Conservation (phyloP, 2,329 filamentous ascomycete species). For the Beauveria brongniartii region DNA sequence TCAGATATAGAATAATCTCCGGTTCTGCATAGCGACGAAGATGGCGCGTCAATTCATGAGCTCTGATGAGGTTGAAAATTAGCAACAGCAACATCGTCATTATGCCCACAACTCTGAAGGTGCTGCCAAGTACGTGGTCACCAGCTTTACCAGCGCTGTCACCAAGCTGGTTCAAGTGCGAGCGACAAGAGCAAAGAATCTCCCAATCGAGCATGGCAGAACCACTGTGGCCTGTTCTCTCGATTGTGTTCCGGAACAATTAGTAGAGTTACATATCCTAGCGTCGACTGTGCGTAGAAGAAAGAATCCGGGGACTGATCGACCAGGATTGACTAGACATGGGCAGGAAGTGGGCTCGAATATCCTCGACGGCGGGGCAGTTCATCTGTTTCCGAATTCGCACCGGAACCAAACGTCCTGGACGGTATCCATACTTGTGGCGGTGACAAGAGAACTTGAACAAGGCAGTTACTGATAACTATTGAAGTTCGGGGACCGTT, state of each 20-base stretch:
- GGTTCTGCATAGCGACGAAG: too few relatives aligned
- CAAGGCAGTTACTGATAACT: not conserved
- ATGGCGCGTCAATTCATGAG: too few relatives aligned
- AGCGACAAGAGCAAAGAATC: not conserved
- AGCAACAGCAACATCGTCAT: not conserved
- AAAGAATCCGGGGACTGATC: slow-evolving; percentile 5
- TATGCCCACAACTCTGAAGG: not conserved
- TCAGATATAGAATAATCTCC: too few relatives aligned
- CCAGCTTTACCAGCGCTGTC: not conserved
- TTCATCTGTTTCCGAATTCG: slow-evolving; percentile 3
- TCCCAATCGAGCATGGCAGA: not conserved
- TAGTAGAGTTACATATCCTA: not conserved
- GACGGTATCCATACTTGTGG: not conserved
- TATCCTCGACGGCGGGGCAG: slow-evolving; percentile 1
- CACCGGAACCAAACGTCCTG: not conserved
- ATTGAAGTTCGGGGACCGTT: not conserved
- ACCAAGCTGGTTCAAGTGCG: not conserved
- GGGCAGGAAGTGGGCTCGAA: not conserved
- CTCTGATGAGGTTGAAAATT: too few relatives aligned
- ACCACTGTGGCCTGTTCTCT: not conserved
- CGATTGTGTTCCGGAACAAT: not conserved
- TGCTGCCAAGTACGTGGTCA: not conserved
- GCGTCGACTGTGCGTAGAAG: not conserved
- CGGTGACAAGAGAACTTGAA: not conserved
- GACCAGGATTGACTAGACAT: not conserved